Conservation (phyloP, 495 filamentous ascomycete genomes). For the Immersiella caudata region DNA sequence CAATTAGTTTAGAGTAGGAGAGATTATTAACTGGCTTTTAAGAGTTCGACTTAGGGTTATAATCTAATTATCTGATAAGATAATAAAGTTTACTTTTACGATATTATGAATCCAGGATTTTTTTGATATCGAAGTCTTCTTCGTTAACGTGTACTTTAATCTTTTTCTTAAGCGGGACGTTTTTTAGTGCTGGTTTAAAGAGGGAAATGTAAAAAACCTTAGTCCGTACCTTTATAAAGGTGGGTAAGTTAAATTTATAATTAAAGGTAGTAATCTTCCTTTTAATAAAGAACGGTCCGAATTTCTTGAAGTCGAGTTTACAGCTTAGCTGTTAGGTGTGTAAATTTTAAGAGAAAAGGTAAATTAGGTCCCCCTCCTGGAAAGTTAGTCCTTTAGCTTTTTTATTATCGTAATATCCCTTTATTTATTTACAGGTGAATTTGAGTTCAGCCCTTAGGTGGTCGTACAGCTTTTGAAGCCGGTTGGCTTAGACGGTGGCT, state of each 20-base stretch:
- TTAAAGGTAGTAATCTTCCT: background rate
- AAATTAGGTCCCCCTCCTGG: background rate
- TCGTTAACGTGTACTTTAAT: background rate
- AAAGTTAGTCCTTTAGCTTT: background rate
- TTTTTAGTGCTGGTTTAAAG: background rate
- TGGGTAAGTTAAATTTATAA: background rate
- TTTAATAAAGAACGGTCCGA: background rate
- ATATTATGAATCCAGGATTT: too few relatives aligned
- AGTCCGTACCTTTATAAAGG: background rate
- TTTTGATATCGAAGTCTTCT: background rate
- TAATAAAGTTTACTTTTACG: too few relatives aligned
- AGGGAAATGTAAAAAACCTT: background rate
- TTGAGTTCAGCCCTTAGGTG: background rate
- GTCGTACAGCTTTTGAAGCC: background rate
- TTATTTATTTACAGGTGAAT: background rate
- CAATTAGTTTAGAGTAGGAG: too few relatives aligned
- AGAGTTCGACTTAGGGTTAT: too few relatives aligned
- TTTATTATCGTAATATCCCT: background rate
- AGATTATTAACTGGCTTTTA: too few relatives aligned
- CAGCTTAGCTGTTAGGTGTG: background rate
- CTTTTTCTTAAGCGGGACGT: background rate
- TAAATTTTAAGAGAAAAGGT: background rate
- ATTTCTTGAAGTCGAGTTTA: background rate
- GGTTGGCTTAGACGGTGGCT: background rate
- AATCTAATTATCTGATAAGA: too few relatives aligned